A percentile compares a stretch with the other conserved stretches of the same genome.
These are phyloP conservation scores for Volvariella volvacea DNA, from an alignment of 1,284 basidiomycete genomes.

Conservation along the genomic window DNA sequence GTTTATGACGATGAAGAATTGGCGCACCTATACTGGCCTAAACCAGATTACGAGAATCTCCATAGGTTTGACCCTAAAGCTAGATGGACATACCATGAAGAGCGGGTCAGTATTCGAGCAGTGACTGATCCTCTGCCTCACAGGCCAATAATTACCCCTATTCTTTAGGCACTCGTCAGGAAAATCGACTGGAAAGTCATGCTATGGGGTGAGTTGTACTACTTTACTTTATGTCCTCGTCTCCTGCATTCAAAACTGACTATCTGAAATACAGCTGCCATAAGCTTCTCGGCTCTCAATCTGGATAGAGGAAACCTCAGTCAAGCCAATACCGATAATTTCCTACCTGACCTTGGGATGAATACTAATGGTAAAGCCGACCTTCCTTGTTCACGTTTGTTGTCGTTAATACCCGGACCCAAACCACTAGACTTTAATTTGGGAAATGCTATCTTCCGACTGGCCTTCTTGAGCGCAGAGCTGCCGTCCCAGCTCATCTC, in stretches of 20 bases:
- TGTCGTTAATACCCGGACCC: background rate
- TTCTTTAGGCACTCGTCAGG: conserved; percentile 39
- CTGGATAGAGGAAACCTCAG: conserved; percentile 51
- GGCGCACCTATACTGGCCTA: conserved; percentile 47
- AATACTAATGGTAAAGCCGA: conserved; percentile 49
- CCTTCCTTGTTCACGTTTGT: background rate
- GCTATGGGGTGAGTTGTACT: too few species aligned
- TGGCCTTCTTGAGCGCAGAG: conserved; percentile 22
- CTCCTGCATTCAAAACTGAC: too few species aligned
- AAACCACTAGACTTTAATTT: conserved; percentile 51
- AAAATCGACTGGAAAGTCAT: conserved; percentile 63
- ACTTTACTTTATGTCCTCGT: too few species aligned
- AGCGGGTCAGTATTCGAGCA: conserved; percentile 34
- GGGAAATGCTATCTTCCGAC: conserved; percentile 52
- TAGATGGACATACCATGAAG: conserved; percentile 67
- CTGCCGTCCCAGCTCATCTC: conserved; percentile 69
- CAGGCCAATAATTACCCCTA: too few species aligned
- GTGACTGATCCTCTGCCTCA: background rate
- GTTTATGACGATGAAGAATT: conserved; percentile 53
- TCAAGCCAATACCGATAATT: conserved; percentile 62
- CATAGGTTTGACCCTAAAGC: conserved; percentile 62
- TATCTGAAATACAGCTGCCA: too few species aligned
- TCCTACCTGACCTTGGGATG: conserved; percentile 56
- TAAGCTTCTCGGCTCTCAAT: conserved; percentile 58
- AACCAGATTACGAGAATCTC: conserved; percentile 49